Conservation (phyloP, 148 eudicot species). For the Pouteria glomerata region DNA sequence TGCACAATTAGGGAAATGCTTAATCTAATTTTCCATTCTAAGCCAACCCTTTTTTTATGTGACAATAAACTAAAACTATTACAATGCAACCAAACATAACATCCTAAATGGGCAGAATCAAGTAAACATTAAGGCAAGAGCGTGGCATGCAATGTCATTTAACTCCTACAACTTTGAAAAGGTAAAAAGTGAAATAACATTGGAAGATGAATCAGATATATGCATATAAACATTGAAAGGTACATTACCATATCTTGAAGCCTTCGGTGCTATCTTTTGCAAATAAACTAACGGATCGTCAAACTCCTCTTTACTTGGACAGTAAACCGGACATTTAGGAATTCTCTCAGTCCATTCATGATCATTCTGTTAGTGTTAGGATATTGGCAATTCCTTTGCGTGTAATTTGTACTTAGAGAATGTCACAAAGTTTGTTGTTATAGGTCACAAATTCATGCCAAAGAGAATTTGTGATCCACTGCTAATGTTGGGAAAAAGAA, state of each 20-base stretch:
- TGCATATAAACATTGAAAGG: neutral
- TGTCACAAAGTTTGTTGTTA: too few species aligned
- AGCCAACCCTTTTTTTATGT: neutral
- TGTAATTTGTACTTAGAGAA: too few species aligned
- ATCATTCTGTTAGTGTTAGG: too few species aligned
- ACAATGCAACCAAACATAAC: neutral
- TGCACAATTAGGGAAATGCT: too few species aligned
- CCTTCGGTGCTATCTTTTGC: slow-evolving; percentile 87
- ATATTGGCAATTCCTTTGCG: too few species aligned
- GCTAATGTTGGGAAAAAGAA: too few species aligned
- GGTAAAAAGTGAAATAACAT: neutral
- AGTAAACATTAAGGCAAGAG: neutral
- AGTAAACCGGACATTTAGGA: slow-evolving; percentile 78
- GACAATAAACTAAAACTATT: neutral
- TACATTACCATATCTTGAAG: slow-evolving; percentile 76
- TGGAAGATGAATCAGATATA: neutral
- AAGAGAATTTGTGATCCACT: too few species aligned
- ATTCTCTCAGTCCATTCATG: slow-evolving; percentile 70
- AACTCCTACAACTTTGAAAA: neutral
- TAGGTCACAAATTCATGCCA: too few species aligned
- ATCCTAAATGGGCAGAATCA: neutral
- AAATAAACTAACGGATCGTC: slow-evolving; percentile 85
- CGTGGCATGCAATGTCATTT: neutral
- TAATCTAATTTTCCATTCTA: too few species aligned
- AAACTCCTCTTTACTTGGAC: slow-evolving; percentile 81